A percentile compares a stretch with the other conserved stretches of the same genome.
These are phyloP conservation scores for Solanum appendiculatum DNA, from an alignment of 257 asterid species.

Conservation along the genomic window DNA sequence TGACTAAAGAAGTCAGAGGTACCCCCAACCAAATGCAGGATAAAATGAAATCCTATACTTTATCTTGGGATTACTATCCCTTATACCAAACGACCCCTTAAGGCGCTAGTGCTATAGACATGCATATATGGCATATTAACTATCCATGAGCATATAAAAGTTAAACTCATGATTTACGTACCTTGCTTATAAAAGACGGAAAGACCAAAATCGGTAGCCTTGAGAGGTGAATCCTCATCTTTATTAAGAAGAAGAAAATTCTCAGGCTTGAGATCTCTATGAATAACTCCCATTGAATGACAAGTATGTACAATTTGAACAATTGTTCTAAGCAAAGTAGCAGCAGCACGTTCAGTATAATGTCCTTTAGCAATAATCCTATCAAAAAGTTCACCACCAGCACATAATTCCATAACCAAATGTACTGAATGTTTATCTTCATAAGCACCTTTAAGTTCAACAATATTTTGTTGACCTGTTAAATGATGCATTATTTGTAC, in stretches of 20 bases:
- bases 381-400: conserved; percentile 93
- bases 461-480: conserved; percentile 71
- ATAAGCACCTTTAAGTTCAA: conserved; percentile 72
- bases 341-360: conserved; percentile 81
- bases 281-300: conserved; percentile 88
- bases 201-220: conserved; percentile 88
- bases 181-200: conserved; percentile 84
- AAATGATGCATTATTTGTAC: conserved; percentile 92
- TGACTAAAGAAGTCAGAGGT: not conserved
- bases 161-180: not conserved
- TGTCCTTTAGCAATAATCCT: conserved; percentile 82
- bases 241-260: conserved; percentile 68
- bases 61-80: not conserved
- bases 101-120: not conserved
- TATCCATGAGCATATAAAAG: not conserved
- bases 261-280: conserved; percentile 91
- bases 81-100: not conserved
- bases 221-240: conserved; percentile 74
- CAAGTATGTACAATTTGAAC: conserved; percentile 88
- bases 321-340: conserved; percentile 67
- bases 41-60: not conserved
- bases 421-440: conserved; percentile 90
- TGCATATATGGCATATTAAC: not conserved
- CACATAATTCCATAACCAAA: conserved; percentile 84
- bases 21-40: not conserved